These are phyloP conservation scores for Picochlorum sp. DNA, from an alignment of 139 green algal genomes.

Conservation along the genomic window DNA sequence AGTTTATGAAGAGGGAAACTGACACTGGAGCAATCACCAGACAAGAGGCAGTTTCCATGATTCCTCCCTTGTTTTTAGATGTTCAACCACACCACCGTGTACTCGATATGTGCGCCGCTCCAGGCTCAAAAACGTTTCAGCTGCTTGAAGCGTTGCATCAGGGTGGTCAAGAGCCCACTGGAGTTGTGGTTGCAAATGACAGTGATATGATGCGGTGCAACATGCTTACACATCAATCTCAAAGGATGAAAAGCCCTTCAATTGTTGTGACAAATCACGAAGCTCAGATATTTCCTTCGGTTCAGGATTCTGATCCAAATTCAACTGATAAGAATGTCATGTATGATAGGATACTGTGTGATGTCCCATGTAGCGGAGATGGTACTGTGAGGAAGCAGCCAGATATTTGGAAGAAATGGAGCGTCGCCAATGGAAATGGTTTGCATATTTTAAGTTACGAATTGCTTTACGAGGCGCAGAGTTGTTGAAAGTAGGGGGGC, in stretches of 20 bases:
- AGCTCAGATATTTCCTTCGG: conserved; percentile 70
- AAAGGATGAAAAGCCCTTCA: conserved; percentile 79
- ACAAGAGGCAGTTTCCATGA: conserved; percentile 98
- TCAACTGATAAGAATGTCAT: conserved; percentile 23
- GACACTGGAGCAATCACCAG: conserved; percentile 85
- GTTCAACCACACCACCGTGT: conserved; percentile 89
- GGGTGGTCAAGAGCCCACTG: conserved; percentile 24
- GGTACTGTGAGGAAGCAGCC: conserved; percentile 94
- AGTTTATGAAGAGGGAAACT: conserved; percentile 70
- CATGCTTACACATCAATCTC: conserved; percentile 94
- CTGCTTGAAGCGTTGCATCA: conserved; percentile 87
- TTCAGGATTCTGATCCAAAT: neutral
- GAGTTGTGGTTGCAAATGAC: conserved; percentile 95
- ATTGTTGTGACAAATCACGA: conserved; percentile 93
- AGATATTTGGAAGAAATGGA: conserved; percentile 93
- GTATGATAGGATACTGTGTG: conserved; percentile 91
- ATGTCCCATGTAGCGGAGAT: conserved; percentile 96
- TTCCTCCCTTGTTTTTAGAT: conserved; percentile 93
- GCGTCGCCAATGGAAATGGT: conserved; percentile 63
- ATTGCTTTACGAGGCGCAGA: conserved; percentile 72
- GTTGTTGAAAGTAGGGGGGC: conserved; percentile 82
- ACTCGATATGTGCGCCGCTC: conserved; percentile 96
- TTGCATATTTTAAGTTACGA: conserved; percentile 80
- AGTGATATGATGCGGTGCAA: conserved; percentile 90
- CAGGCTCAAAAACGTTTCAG: conserved; percentile 96